These are phyloP conservation scores for Tolypocladium inflatum DNA, from an alignment of 2,329 filamentous ascomycete species.

Conservation along the genomic window DNA sequence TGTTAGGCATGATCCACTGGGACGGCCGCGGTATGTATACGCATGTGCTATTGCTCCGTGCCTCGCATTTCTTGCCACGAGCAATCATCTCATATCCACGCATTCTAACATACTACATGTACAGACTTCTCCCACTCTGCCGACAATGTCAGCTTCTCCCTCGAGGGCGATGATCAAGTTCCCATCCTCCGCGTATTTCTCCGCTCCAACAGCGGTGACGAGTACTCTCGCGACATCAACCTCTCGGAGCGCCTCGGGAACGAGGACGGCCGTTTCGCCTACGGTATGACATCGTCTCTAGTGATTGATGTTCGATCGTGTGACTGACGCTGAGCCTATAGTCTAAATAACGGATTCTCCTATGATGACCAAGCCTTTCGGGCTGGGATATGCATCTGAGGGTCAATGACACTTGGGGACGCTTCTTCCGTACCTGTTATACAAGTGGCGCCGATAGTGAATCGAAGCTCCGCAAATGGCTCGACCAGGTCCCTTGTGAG, in stretches of 20 bases:
- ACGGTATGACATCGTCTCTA: background rate
- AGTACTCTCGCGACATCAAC: background rate
- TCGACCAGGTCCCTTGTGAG: background rate
- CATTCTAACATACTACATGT: background rate
- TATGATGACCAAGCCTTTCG: background rate
- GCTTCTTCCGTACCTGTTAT: background rate
- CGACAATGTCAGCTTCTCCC: background rate
- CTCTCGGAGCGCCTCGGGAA: background rate
- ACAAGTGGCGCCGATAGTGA: background rate
- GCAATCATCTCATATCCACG: background rate
- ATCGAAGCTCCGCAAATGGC: background rate
- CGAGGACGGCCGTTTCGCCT: background rate
- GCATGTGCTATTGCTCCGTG: background rate
- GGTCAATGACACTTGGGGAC: background rate
- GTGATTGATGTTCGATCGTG: background rate
- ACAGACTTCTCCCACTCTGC: background rate
- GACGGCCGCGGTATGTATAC: background rate
- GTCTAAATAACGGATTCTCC: background rate
- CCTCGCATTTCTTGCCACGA: background rate
- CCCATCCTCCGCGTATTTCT: background rate
- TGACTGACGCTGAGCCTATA: background rate
- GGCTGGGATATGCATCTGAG: background rate
- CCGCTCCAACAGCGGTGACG: background rate
- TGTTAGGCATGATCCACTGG: background rate
- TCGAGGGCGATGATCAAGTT: background rate